Conservation (phyloP, 2,329 filamentous ascomycete genomes). For the Capronia coronata region DNA sequence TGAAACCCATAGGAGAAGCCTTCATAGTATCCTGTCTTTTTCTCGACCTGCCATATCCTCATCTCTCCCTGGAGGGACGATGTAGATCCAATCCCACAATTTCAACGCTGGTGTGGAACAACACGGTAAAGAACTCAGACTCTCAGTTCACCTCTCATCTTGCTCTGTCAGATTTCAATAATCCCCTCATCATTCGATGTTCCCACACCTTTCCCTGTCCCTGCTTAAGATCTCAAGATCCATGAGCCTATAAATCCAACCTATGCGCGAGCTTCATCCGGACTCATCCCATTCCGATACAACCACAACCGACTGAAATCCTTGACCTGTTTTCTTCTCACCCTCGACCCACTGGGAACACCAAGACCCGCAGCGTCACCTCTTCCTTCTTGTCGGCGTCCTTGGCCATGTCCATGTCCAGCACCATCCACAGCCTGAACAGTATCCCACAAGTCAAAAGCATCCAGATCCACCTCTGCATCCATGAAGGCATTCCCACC, state of each 20-base stretch:
- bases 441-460: conserved; percentile 18
- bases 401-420: not conserved
- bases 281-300: conserved; percentile 36
- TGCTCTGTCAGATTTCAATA: too few species aligned
- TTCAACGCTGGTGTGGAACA: too few species aligned
- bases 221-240: too few species aligned
- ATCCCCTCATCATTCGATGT: too few species aligned
- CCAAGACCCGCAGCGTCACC: conserved; percentile 5
- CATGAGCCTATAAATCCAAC: not conserved
- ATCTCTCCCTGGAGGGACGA: too few species aligned
- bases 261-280: conserved; percentile 12
- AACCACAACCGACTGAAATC: conserved; percentile 37
- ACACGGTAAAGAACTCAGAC: too few species aligned
- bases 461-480: conserved; percentile 27
- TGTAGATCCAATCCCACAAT: too few species aligned
- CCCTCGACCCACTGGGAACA: conserved; percentile 1
- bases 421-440: conserved; percentile 10
- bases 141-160: too few species aligned
- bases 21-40: too few species aligned
- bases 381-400: not conserved
- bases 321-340: conserved; percentile 31
- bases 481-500: conserved; percentile 36
- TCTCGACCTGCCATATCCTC: too few species aligned
- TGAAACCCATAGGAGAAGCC: too few species aligned
- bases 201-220: too few species aligned